Conservation (phyloP, 2,329 filamentous ascomycete genomes). For the Ascochyta lentis region DNA sequence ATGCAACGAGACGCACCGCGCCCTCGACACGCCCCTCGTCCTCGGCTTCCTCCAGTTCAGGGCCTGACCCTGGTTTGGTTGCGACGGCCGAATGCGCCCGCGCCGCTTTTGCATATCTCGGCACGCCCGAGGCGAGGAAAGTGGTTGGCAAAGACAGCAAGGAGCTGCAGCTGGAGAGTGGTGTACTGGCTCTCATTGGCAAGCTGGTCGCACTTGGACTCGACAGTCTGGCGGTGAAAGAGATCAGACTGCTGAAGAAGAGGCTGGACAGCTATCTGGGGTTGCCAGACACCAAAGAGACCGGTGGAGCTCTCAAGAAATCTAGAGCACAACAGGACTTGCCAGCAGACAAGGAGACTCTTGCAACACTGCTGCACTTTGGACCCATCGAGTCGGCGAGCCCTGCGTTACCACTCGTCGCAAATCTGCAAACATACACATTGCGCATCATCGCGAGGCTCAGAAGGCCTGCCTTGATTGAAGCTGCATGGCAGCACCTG, state of each 20-base stretch:
- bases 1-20: constrained; percentile 54
- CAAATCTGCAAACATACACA: constrained; percentile 69
- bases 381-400: constrained; percentile 48
- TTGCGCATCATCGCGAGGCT: constrained; percentile 68
- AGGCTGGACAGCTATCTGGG: constrained; percentile 59
- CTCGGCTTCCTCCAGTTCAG: constrained; percentile 33
- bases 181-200: constrained; percentile 72
- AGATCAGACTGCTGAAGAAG: constrained; percentile 70
- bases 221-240: constrained; percentile 72
- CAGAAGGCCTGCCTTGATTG: constrained; percentile 66
- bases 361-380: constrained; percentile 70
- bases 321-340: constrained; percentile 36
- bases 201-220: constrained; percentile 70
- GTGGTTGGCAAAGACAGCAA: constrained; percentile 62
- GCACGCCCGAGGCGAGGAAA: constrained; percentile 61
- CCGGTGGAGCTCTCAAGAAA: constrained; percentile 10
- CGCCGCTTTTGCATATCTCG: constrained; percentile 69
- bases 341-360: constrained; percentile 51
- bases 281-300: constrained; percentile 8
- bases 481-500: constrained; percentile 64
- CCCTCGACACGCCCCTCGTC: constrained; percentile 49
- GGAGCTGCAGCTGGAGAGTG: constrained; percentile 73
- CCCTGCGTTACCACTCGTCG: constrained; percentile 60
- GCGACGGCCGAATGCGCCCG: constrained; percentile 73
- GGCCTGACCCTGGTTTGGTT: constrained; percentile 50